These are phyloP conservation scores for Suillus decipiens DNA, from an alignment of 768 basidiomycete species.

Conservation along the genomic window DNA sequence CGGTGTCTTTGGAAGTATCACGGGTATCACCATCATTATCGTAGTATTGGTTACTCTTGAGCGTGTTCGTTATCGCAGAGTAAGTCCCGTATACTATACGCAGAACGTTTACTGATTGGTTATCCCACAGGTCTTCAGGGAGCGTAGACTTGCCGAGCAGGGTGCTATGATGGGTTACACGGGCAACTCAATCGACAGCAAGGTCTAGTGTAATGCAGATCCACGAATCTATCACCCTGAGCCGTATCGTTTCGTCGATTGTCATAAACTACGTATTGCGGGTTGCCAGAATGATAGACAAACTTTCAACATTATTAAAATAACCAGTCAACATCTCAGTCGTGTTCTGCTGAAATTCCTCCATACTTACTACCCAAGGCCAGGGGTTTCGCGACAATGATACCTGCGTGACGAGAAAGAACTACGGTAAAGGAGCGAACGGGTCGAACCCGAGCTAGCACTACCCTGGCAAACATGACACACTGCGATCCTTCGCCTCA, in stretches of 20 bases:
- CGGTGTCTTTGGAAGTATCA: conserved; percentile 83
- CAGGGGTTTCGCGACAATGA: too few species aligned
- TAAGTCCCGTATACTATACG: conserved; percentile 32
- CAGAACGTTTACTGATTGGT: not conserved
- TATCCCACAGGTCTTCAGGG: conserved; percentile 62
- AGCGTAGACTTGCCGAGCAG: conserved; percentile 70
- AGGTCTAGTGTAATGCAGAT: conserved; percentile 19
- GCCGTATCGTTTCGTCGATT: not conserved
- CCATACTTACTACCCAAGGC: too few species aligned
- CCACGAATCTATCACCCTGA: conserved; percentile 1
- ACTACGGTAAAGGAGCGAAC: too few species aligned
- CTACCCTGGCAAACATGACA: too few species aligned
- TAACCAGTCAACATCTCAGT: too few species aligned
- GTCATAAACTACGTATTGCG: too few species aligned
- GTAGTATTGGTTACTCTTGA: conserved; percentile 87
- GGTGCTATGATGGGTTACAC: conserved; percentile 61
- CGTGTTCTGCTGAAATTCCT: too few species aligned
- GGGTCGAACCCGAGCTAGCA: too few species aligned
- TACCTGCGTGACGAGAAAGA: too few species aligned
- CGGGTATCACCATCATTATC: conserved; percentile 77
- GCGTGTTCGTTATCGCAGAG: conserved; percentile 84
- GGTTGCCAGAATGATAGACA: too few species aligned
- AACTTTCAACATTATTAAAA: too few species aligned
- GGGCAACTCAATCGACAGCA: conserved; percentile 36
- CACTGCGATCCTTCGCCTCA: too few species aligned